Evolutionary conservation across 2,329 filamentous ascomycete species (phyloP).

Genomic region (Harringtonia aguacate): DNA sequence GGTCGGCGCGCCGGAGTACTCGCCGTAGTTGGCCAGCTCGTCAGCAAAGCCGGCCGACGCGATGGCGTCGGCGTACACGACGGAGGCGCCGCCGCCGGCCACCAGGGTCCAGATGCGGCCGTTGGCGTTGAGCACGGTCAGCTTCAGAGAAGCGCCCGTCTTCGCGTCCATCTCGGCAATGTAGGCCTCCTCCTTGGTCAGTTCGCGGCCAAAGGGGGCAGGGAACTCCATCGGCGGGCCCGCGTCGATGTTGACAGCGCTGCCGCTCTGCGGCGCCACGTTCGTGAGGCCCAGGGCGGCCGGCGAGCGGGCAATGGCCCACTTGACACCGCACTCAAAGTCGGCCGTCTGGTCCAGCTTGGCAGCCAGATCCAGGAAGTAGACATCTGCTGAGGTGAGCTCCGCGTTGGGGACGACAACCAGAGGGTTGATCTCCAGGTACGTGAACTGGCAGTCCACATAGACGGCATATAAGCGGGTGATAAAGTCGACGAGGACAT

Average conservation of each 20-base stretch:
- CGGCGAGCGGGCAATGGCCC: constrained; percentile 90
- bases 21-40: constrained; percentile 98
- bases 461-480: constrained; percentile 96
- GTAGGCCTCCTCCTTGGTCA: constrained; percentile 98
- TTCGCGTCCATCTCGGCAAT: constrained; percentile 98
- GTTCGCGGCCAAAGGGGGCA: constrained; percentile 94
- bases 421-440: constrained; percentile 98
- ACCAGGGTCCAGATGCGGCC: constrained; percentile 98
- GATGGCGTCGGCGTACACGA: constrained; percentile 98
- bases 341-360: constrained; percentile 99
- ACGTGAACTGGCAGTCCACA: constrained; percentile 99
- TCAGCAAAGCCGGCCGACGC: constrained; percentile 90
- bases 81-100: constrained; percentile 97
- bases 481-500: constrained; percentile 98
- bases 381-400: constrained; percentile 82
- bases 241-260: constrained; percentile 86
- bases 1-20: constrained; percentile 97
- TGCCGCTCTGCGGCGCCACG: constrained; percentile 48
- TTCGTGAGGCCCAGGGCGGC: constrained; percentile 75
- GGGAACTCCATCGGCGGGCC: constrained; percentile 99
- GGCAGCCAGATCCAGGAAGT: constrained; percentile 97
- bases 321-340: constrained; percentile 98
- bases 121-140: constrained; percentile 84
- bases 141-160: constrained; percentile 97
- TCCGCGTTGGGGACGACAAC: constrained; percentile 94